Evolutionary conservation across 768 basidiomycete genomes (phyloP).

Genomic region (Leucocoprinus sp.): DNA sequence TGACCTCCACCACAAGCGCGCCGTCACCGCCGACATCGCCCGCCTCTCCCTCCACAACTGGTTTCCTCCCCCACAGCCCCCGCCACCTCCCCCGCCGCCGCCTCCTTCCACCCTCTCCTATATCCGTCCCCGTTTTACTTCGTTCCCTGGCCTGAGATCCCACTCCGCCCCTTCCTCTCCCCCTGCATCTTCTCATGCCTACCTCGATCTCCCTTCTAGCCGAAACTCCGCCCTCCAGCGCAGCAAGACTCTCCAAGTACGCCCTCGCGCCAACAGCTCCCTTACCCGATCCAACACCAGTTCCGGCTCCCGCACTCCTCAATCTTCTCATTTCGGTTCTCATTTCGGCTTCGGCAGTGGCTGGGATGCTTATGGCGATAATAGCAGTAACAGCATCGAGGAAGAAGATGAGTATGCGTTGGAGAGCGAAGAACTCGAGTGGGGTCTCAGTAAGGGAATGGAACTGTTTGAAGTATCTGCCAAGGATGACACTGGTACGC

Average conservation of each 20-base stretch:
- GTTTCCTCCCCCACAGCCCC: conserved; percentile 77
- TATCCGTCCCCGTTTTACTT: conserved; percentile 72
- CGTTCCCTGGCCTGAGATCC: conserved; percentile 58
- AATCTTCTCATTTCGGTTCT: conserved; percentile 51
- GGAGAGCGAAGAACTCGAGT: conserved; percentile 53
- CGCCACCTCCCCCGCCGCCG: conserved; percentile 52
- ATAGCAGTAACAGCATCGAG: conserved; percentile 57
- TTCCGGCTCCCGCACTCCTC: conserved; percentile 36
- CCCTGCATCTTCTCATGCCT: conserved; percentile 48
- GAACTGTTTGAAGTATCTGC: conserved; percentile 88
- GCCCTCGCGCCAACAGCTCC: conserved; percentile 39
- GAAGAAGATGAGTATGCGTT: conserved; percentile 62
- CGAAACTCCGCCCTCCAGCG: conserved; percentile 46
- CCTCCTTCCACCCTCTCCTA: conserved; percentile 58
- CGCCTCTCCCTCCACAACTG: conserved; percentile 79
- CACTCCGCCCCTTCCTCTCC: conserved; percentile 41
- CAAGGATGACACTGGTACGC: conserved; percentile 75
- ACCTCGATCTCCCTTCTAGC: conserved; percentile 51
- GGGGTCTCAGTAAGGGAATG: conserved; percentile 78
- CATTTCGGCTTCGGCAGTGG: conserved; percentile 44
- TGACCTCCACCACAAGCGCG: conserved; percentile 62
- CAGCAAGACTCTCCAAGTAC: conserved; percentile 40
- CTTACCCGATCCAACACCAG: conserved; percentile 45
- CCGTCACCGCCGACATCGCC: conserved; percentile 76
- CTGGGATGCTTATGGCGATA: conserved; percentile 51